Conservation (phyloP, 306 rosid species). For the Morella rubra region DNA sequence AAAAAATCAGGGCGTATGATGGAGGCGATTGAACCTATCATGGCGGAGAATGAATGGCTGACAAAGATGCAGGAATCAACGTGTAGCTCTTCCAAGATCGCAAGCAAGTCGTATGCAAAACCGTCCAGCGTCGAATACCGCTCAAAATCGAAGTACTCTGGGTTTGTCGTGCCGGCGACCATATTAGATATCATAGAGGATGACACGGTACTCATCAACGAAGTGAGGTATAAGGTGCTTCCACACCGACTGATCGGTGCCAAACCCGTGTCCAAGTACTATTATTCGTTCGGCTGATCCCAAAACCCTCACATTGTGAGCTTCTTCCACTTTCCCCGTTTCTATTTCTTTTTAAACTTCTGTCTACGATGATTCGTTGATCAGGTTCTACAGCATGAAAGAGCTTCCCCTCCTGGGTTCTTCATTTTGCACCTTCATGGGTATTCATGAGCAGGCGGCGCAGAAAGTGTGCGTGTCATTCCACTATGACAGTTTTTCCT, state of each 20-base stretch:
- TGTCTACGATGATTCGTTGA: too few relatives aligned
- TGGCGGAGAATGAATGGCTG: constrained; percentile 84
- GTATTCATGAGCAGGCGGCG: too few relatives aligned
- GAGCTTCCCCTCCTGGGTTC: too few relatives aligned
- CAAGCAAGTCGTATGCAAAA: constrained; percentile 60
- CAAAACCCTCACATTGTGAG: constrained; percentile 64
- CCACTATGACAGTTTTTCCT: too few relatives aligned
- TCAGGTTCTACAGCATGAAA: background rate
- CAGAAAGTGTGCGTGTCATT: too few relatives aligned
- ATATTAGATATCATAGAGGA: constrained; percentile 75
- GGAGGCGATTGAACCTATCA: constrained; percentile 69
- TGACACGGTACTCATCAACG: constrained; percentile 43
- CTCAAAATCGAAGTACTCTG: constrained; percentile 80
- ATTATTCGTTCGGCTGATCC: constrained; percentile 41
- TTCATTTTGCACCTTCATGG: too few relatives aligned
- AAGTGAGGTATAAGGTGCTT: constrained; percentile 67
- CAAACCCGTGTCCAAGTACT: constrained; percentile 67
- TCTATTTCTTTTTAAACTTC: too few relatives aligned
- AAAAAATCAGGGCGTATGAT: constrained; percentile 71
- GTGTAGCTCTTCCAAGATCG: constrained; percentile 58
- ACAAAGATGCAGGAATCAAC: constrained; percentile 61
- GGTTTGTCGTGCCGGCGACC: constrained; percentile 86
- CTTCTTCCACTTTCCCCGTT: constrained; percentile 71
- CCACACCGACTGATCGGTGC: constrained; percentile 81
- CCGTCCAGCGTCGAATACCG: constrained; percentile 69